Evolutionary conservation across 1,284 basidiomycete genomes (phyloP).

Genomic region (Phellopilus nigrolimitatus): DNA sequence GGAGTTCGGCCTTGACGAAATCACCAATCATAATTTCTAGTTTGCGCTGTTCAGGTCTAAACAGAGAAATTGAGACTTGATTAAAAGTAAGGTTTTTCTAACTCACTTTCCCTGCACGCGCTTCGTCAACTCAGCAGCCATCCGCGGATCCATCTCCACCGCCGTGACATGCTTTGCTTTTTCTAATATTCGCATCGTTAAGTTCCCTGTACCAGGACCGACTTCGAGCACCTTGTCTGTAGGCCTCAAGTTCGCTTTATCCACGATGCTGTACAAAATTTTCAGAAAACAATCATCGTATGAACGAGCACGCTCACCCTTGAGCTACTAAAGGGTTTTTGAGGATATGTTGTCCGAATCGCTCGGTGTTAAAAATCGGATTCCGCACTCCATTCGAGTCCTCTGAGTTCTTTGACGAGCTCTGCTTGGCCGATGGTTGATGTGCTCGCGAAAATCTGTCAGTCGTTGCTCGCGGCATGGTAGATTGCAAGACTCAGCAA

Average conservation of each 20-base stretch:
- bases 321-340: slow-evolving; percentile 91
- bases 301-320: slow-evolving; percentile 49
- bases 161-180: slow-evolving; percentile 91
- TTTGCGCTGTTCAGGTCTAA: slow-evolving; percentile 90
- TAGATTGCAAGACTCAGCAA: slow-evolving; percentile 1
- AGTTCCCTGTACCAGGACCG: slow-evolving; percentile 96
- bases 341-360: slow-evolving; percentile 96
- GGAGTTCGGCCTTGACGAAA: slow-evolving; percentile 94
- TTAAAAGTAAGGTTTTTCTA: slow-evolving; percentile 13
- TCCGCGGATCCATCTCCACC: slow-evolving; percentile 98
- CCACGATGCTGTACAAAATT: slow-evolving; percentile 61
- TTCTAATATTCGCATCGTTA: slow-evolving; percentile 93
- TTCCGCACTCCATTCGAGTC: slow-evolving; percentile 55
- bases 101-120: slow-evolving; percentile 97
- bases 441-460: slow-evolving; percentile 77
- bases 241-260: slow-evolving; percentile 87
- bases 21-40: slow-evolving; percentile 94
- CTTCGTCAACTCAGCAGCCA: slow-evolving; percentile 97
- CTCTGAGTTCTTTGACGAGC: slow-evolving; percentile 38
- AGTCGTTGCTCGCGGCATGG: slow-evolving; percentile 89
- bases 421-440: slow-evolving; percentile 65
- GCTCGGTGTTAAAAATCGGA: slow-evolving; percentile 89
- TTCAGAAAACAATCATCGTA: slow-evolving; percentile 10
- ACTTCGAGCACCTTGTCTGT: slow-evolving; percentile 97
- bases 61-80: slow-evolving; percentile 3